Evolutionary conservation across 106 monocot species (phyloP).

Genomic region (Alisma plantagoaquatica): DNA sequence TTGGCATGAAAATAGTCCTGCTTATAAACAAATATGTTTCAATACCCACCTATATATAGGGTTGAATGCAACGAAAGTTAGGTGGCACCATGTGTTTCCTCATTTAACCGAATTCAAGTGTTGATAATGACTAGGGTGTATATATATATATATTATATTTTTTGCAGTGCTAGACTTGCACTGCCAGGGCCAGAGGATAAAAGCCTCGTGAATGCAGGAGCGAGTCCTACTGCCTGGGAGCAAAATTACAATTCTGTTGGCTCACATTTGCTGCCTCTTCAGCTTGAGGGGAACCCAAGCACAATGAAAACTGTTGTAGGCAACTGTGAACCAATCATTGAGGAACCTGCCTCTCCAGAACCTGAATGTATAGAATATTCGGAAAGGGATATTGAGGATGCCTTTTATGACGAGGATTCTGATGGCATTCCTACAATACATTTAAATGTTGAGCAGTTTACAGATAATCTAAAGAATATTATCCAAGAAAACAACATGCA

Average conservation of each 20-base stretch:
- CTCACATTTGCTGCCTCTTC: constrained; percentile 4
- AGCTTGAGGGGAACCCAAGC: constrained; percentile 13
- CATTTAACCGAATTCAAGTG: too few species aligned
- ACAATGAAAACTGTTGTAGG: not conserved
- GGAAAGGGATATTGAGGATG: constrained; percentile 45
- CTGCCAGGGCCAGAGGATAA: constrained; percentile 47
- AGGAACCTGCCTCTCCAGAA: constrained; percentile 48
- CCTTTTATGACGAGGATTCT: constrained; percentile 48
- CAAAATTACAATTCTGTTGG: not conserved
- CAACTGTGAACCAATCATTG: constrained; percentile 44
- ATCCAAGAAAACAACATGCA: constrained; percentile 28
- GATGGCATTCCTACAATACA: constrained; percentile 47
- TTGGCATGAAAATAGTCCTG: too few species aligned
- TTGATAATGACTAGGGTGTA: too few species aligned
- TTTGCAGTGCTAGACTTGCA: constrained; percentile 44
- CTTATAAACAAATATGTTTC: too few species aligned
- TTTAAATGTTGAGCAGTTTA: constrained; percentile 33
- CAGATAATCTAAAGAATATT: constrained; percentile 29
- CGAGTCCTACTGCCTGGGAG: constrained; percentile 6
- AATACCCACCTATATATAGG: too few species aligned
- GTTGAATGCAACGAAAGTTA: too few species aligned
- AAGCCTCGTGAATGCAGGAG: constrained; percentile 15
- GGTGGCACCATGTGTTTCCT: too few species aligned
- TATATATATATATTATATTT: too few species aligned
- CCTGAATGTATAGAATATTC: constrained; percentile 14